Evolutionary conservation across 352 stramenopile species (phyloP), one percentile per base, ranked within the genome.

Genomic region (Albugo laibachii): DNA sequence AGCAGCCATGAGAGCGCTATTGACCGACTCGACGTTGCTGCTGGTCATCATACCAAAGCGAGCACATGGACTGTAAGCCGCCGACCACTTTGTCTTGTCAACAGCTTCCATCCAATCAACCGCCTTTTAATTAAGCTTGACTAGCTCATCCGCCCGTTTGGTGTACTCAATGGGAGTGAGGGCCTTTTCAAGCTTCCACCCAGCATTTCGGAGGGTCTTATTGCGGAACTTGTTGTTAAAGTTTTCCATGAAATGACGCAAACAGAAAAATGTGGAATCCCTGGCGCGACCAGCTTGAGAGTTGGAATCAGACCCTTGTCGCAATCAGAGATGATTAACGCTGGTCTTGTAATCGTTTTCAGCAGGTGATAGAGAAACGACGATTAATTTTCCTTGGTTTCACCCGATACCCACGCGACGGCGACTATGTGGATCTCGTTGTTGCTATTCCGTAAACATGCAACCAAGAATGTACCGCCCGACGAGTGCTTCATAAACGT

Each of bases 11-110:
- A 53, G 18, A 0, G 5, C 13, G 13, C 1, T 50, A 20, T 53
- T 53, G 11, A 53, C 21, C 1, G 48, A 47, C 40, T 53, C 48
- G 2, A 49, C 48, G 11, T 53, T 50, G 38, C 48, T 53, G 18
- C 40, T 43, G 3, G 48, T 50, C 6, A 53, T 12, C 2, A 19
- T 19, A 1, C 48, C 13, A n/a, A 41, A 53, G 10, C 40, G 37
- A 1, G 48, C 18, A 40, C 48, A 48, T 5, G 15, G 6, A 41
- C 48, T 53, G 21, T 50, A 35, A 2, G 18, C 11, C 5, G 21
- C 31, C 1, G 37, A 2, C 48, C 48, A 50, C 15, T 53, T 42
- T 3, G 31, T 16, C 8, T 43, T 43, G 19, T 24, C 8, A 10
- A 8, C 38, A 43, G 3, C 19, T 2, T 10, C 3, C 8, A 43